Evolutionary conservation across 2,329 filamentous ascomycete genomes (phyloP).

Genomic region (Xylaria multiplex): DNA sequence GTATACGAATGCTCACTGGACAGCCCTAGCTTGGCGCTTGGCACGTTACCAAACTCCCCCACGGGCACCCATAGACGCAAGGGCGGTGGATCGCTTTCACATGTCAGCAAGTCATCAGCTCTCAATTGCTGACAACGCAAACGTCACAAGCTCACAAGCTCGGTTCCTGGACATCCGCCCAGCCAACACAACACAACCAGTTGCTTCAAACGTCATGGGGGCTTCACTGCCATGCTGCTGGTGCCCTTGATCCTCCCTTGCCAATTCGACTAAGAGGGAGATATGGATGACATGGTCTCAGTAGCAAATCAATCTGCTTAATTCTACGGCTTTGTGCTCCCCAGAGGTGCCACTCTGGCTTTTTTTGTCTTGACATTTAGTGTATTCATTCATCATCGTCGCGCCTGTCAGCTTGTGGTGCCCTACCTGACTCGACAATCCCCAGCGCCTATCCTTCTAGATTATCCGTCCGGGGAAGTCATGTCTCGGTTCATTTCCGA

Average conservation of each 20-base stretch:
- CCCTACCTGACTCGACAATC: slow-evolving; percentile 31
- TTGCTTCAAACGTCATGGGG: slow-evolving; percentile 6
- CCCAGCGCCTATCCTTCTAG: not conserved
- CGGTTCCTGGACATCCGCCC: slow-evolving; percentile 16
- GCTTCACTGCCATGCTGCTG: not conserved
- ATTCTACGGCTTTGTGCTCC: slow-evolving; percentile 23
- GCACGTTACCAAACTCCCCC: not conserved
- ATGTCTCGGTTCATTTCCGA: slow-evolving; percentile 18
- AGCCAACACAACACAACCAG: slow-evolving; percentile 5
- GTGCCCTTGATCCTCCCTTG: not conserved
- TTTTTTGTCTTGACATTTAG: slow-evolving; percentile 19
- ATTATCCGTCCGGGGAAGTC: slow-evolving; percentile 7
- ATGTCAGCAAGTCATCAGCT: slow-evolving; percentile 34
- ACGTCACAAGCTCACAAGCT: slow-evolving; percentile 37
- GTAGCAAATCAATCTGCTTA: slow-evolving; percentile 1
- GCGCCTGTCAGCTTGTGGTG: slow-evolving; percentile 20
- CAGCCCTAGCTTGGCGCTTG: slow-evolving; percentile 16
- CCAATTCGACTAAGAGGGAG: not conserved
- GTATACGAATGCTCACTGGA: slow-evolving; percentile 7
- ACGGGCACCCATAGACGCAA: too few relatives aligned
- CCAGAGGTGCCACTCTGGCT: not conserved
- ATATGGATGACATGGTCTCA: slow-evolving; percentile 10
- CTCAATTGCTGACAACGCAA: slow-evolving; percentile 28
- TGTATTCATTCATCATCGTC: not conserved
- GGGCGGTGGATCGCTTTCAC: slow-evolving; percentile 39